A percentile compares a stretch with the other conserved stretches of the same genome.
Conservation (phyloP, 306 rosid genomes). For the Begonia peltatifolia region DNA sequence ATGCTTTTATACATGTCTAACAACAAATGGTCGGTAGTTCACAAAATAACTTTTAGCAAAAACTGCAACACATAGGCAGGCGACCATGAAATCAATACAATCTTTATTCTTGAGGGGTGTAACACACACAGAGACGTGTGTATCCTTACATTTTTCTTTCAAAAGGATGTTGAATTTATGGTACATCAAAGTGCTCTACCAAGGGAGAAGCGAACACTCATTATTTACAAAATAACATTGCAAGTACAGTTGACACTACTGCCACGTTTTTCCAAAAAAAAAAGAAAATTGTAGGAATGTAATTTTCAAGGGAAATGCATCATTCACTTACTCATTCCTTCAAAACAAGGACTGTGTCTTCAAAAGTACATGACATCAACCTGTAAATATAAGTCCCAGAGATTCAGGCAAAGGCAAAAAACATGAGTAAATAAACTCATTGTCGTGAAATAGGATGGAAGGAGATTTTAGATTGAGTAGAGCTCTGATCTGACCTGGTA, state of each 20-base stretch:
- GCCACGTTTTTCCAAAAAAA: too few relatives aligned
- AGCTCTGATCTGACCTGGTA: background rate
- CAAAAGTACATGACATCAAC: slow-evolving; percentile 11
- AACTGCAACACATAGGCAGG: too few relatives aligned
- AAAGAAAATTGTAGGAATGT: too few relatives aligned
- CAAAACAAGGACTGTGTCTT: slow-evolving; percentile 3
- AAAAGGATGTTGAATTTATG: too few relatives aligned
- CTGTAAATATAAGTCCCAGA: slow-evolving; percentile 8
- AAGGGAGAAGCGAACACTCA: background rate
- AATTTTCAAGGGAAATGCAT: slow-evolving; percentile 1
- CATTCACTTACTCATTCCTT: slow-evolving; percentile 7
- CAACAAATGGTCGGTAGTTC: too few relatives aligned
- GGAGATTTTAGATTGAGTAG: background rate
- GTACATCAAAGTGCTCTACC: too few relatives aligned
- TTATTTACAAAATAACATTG: background rate
- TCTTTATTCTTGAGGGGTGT: too few relatives aligned
- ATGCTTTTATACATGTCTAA: too few relatives aligned
- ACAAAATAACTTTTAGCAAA: too few relatives aligned
- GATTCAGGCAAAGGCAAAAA: background rate
- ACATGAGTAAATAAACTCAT: background rate
- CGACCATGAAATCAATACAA: too few relatives aligned
- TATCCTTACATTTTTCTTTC: too few relatives aligned
- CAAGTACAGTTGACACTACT: background rate
- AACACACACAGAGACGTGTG: too few relatives aligned
- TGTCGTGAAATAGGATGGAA: background rate